Evolutionary conservation across 371 early-diverging fungal genomes (phyloP).

Genomic region (Mortierella sp.): DNA sequence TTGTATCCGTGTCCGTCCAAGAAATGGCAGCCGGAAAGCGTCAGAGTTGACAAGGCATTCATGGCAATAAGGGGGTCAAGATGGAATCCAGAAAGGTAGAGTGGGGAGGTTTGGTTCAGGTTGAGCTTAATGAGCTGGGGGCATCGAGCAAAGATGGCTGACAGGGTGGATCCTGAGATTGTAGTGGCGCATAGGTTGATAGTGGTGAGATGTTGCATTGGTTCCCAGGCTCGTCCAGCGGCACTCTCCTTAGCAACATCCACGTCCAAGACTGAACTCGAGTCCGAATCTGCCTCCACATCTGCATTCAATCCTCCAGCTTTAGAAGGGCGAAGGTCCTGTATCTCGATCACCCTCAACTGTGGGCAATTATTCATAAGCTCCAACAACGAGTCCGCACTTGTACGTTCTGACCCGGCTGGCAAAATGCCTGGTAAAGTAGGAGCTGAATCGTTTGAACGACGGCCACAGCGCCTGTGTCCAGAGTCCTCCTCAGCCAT

Average conservation of each 20-base stretch:
- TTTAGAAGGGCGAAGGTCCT: conserved; percentile 8
- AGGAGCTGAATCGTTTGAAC: conserved; percentile 14
- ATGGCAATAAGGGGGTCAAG: conserved; percentile 14
- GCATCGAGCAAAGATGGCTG: conserved; percentile 24
- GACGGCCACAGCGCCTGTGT: conserved; percentile 9
- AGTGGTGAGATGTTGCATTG: conserved; percentile 31
- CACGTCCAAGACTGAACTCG: not conserved
- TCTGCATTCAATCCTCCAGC: not conserved
- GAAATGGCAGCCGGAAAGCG: conserved; percentile 34
- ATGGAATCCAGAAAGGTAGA: conserved; percentile 37
- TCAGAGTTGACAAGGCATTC: conserved; percentile 12
- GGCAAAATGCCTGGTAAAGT: conserved; percentile 13
- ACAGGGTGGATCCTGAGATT: conserved; percentile 37
- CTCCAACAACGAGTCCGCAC: conserved; percentile 21
- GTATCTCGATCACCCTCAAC: conserved; percentile 26
- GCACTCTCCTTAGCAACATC: not conserved
- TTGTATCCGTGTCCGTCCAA: conserved; percentile 50
- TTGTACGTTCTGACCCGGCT: conserved; percentile 16
- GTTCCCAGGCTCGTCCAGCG: not conserved
- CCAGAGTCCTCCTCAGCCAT: conserved; percentile 15
- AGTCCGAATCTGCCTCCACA: not conserved
- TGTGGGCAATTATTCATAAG: conserved; percentile 37
- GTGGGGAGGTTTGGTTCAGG: conserved; percentile 23
- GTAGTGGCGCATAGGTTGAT: conserved; percentile 36
- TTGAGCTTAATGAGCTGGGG: conserved; percentile 30